phyloP scores from a whole-genome alignment of 2,329 filamentous ascomycete species.

The Penicillium corylophilum region DNA sequence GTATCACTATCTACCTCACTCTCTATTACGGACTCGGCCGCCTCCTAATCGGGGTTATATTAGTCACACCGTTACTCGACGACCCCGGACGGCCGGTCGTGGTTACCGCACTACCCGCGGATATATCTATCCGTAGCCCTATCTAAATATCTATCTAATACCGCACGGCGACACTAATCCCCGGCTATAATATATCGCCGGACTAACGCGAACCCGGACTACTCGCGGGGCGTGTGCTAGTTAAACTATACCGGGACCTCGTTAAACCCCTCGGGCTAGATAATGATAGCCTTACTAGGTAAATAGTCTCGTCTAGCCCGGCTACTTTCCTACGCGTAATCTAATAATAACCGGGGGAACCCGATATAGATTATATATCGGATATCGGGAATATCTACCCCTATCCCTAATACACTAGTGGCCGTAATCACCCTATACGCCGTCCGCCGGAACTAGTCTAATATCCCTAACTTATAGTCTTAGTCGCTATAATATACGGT shows the following conservation, averaged over 20 bases:
- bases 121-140: not conserved
- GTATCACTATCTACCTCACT: not conserved
- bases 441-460: not conserved
- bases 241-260: not conserved
- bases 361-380: constrained; percentile 8
- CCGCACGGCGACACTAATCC: not conserved
- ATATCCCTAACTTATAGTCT: not conserved
- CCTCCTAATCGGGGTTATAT: not conserved
- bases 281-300: constrained; percentile 5
- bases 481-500: not conserved
- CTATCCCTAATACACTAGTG: constrained; percentile 11
- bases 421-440: not conserved
- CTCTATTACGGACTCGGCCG: not conserved
- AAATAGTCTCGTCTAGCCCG: constrained; percentile 1
- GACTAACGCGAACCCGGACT: not conserved
- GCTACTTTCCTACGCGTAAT: constrained; percentile 6
- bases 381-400: constrained; percentile 15
- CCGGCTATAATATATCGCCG: not conserved
- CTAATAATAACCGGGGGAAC: not conserved
- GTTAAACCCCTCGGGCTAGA: constrained; percentile 1
- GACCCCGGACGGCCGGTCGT: not conserved
- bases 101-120: not conserved
- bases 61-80: not conserved
- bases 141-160: not conserved
- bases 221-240: not conserved